phyloP scores from a whole-genome alignment of 73 alveolate species.

The Paramecium sonneborni region DNA sequence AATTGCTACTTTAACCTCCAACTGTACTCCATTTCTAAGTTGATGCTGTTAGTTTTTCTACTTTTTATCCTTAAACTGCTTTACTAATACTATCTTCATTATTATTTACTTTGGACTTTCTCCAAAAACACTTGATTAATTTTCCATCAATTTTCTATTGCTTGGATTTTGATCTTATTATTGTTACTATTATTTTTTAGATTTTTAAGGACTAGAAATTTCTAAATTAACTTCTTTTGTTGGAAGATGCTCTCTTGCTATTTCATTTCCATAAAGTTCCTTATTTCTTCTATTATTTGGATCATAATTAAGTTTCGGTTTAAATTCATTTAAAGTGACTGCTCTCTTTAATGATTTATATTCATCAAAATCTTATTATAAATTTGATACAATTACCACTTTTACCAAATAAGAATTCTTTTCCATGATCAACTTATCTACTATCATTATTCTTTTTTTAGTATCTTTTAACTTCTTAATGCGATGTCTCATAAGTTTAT shows the following conservation, averaged over 20 bases:
- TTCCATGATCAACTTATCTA: constrained; percentile 22
- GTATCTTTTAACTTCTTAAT: not conserved
- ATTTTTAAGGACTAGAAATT: not conserved
- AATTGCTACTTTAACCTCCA: not conserved
- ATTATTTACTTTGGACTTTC: not conserved
- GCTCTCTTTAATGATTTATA: constrained; percentile 42
- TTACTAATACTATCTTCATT: not conserved
- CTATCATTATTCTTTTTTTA: not conserved
- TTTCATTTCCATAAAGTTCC: constrained; percentile 50
- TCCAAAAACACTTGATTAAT: constrained; percentile 24
- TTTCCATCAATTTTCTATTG: not conserved
- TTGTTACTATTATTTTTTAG: constrained; percentile 1
- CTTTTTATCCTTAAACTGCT: not conserved
- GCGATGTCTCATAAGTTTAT: not conserved
- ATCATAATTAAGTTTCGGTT: constrained; percentile 11
- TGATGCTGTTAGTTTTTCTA: constrained; percentile 6
- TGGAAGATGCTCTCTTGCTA: constrained; percentile 47
- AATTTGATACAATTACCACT: not conserved
- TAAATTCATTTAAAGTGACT: not conserved
- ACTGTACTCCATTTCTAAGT: constrained; percentile 27
- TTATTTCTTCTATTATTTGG: constrained; percentile 11
- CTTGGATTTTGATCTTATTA: not conserved
- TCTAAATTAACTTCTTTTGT: not conserved
- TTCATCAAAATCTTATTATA: constrained; percentile 4
- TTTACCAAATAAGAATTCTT: constrained; percentile 30